phyloP scores from a whole-genome alignment of 208 protist genomes.

The Porcisia deanei region DNA sequence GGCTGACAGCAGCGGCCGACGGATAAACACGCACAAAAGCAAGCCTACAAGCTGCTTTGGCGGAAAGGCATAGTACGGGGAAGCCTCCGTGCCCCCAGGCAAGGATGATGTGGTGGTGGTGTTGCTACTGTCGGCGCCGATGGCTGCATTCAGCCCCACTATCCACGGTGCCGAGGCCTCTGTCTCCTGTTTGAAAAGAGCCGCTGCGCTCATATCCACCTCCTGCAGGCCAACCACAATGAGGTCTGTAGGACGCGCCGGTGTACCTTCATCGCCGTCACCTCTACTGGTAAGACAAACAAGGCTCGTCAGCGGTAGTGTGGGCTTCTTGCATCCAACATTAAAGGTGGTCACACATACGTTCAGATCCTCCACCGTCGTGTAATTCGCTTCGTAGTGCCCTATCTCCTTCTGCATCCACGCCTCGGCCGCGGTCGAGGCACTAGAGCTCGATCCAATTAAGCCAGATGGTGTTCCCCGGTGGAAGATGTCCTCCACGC shows the following conservation, averaged over 20 bases:
- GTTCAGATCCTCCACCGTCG: constrained; percentile 55
- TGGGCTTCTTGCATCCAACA: constrained; percentile 83
- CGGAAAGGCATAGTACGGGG: constrained; percentile 75
- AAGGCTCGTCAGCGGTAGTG: constrained; percentile 34
- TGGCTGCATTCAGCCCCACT: constrained; percentile 40
- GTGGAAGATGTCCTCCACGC: constrained; percentile 54
- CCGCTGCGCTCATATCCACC: constrained; percentile 91
- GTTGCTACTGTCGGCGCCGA: constrained; percentile 52
- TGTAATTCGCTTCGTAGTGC: constrained; percentile 77
- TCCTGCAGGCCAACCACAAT: constrained; percentile 89
- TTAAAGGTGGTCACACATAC: constrained; percentile 86
- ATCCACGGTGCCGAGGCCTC: constrained; percentile 81
- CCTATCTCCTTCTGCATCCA: constrained; percentile 83
- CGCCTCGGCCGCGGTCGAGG: constrained; percentile 39
- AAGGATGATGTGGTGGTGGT: constrained; percentile 4
- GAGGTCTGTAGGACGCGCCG: constrained; percentile 51
- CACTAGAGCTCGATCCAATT: constrained; percentile 1
- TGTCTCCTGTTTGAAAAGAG: constrained; percentile 87
- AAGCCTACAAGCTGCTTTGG: constrained; percentile 88
- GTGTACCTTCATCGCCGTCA: constrained; percentile 8
- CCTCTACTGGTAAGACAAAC: constrained; percentile 21
- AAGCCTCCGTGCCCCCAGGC: neutral
- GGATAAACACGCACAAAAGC: constrained; percentile 80
- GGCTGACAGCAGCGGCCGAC: constrained; percentile 54
- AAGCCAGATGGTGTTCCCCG: constrained; percentile 18